Percentiles rank a stretch among this genome's conserved stretches.
Conservation (phyloP, 2,329 filamentous ascomycete species). For the Chrysoporthe cubensis region DNA sequence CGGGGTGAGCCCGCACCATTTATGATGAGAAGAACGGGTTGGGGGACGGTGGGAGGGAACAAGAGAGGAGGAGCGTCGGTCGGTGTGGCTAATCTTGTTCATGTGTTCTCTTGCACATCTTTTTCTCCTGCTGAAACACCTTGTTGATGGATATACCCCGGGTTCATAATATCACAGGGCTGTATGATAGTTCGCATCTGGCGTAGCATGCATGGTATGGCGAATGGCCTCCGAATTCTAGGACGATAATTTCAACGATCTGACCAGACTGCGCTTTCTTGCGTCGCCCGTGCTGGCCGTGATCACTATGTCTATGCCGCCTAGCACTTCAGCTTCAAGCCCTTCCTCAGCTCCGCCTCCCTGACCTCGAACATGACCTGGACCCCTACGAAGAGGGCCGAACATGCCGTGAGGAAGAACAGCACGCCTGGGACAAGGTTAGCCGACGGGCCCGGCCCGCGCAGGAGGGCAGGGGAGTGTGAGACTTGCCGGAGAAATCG, state of each 20-base stretch:
- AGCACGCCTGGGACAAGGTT: constrained; percentile 57
- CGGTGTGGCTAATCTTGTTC: neutral
- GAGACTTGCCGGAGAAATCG: constrained; percentile 67
- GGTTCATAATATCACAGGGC: constrained; percentile 7
- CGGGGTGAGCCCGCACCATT: constrained; percentile 14
- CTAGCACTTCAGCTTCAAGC: constrained; percentile 82
- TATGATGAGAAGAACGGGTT: neutral
- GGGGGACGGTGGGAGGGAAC: no score
- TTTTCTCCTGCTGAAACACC: neutral
- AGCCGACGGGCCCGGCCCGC: neutral
- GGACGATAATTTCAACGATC: neutral
- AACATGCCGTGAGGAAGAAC: constrained; percentile 74
- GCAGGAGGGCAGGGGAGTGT: neutral
- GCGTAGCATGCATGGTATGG: constrained; percentile 9
- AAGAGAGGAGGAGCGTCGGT: neutral
- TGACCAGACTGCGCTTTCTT: neutral
- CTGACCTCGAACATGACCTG: constrained; percentile 98
- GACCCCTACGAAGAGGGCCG: constrained; percentile 78
- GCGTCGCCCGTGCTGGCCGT: neutral
- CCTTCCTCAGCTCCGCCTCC: constrained; percentile 80
- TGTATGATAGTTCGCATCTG: constrained; percentile 4
- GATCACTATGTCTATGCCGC: neutral
- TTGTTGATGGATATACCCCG: constrained; percentile 25
- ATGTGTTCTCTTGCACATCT: neutral
- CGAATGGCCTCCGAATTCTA: neutral